These are phyloP conservation scores for Fusarium sp. DNA, from an alignment of 2,329 filamentous ascomycete species.

Conservation along the genomic window DNA sequence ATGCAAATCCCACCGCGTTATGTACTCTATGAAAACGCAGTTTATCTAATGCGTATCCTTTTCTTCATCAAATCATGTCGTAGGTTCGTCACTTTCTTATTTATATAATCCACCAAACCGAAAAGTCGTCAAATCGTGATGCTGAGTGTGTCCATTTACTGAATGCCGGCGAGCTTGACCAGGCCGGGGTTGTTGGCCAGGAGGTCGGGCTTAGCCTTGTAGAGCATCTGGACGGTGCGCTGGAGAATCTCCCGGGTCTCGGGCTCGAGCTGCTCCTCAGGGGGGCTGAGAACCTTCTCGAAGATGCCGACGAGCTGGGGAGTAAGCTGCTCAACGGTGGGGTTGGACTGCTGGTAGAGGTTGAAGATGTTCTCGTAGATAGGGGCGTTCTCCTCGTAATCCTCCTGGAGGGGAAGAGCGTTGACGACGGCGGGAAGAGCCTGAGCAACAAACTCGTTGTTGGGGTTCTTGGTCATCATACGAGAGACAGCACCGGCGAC, in stretches of 20 bases:
- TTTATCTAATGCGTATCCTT: slow-evolving; percentile 31
- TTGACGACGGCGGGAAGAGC: slow-evolving; percentile 85
- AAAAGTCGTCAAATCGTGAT: slow-evolving; percentile 41
- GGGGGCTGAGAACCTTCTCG: slow-evolving; percentile 77
- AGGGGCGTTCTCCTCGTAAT: slow-evolving; percentile 96
- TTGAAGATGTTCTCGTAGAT: slow-evolving; percentile 91
- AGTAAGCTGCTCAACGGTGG: slow-evolving; percentile 77
- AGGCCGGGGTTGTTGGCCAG: slow-evolving; percentile 52
- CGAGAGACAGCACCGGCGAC: slow-evolving; percentile 90
- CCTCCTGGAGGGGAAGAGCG: slow-evolving; percentile 88
- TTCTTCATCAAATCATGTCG: slow-evolving; percentile 49
- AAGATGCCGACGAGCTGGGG: slow-evolving; percentile 78
- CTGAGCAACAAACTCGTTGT: slow-evolving; percentile 82
- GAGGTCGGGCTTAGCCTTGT: slow-evolving; percentile 54
- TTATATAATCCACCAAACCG: slow-evolving; percentile 21
- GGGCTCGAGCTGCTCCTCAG: slow-evolving; percentile 80
- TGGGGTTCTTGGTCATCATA: slow-evolving; percentile 92
- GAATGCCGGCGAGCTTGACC: slow-evolving; percentile 51
- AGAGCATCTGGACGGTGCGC: slow-evolving; percentile 69
- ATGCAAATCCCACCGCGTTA: slow-evolving; percentile 32
- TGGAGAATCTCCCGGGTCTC: slow-evolving; percentile 77
- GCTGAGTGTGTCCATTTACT: slow-evolving; percentile 32
- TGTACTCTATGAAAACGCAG: slow-evolving; percentile 44
- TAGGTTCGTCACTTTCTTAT: slow-evolving; percentile 36
- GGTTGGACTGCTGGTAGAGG: slow-evolving; percentile 80